A percentile compares a stretch with the other conserved stretches of the same genome.
Conservation (phyloP, 768 basidiomycete genomes). For the Trametes coccinea region DNA sequence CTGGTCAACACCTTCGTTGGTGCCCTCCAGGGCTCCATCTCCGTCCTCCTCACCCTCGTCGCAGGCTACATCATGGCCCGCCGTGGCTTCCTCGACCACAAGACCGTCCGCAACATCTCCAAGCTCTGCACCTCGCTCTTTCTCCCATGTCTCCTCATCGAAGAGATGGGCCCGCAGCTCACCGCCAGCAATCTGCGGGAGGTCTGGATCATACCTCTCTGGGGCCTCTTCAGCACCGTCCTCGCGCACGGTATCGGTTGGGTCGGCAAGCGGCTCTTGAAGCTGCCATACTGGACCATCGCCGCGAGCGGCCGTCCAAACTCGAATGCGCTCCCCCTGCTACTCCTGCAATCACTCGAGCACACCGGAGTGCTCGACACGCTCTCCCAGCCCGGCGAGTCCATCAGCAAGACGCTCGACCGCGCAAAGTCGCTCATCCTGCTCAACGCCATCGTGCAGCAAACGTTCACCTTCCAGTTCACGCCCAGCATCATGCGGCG, state of each 20-base stretch:
- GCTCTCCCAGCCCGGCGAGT: slow-evolving; percentile 23
- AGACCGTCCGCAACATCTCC: slow-evolving; percentile 28
- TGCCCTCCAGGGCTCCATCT: slow-evolving; percentile 32
- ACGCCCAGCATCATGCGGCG: slow-evolving; percentile 26
- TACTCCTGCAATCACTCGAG: slow-evolving; percentile 30
- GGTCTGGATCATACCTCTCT: slow-evolving; percentile 32
- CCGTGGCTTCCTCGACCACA: slow-evolving; percentile 23
- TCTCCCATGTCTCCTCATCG: slow-evolving; percentile 34
- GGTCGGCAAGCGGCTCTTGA: slow-evolving; percentile 23
- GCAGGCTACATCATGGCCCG: slow-evolving; percentile 30
- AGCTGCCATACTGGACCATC: slow-evolving; percentile 32
- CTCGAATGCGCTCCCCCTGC: slow-evolving; percentile 32
- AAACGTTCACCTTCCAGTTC: slow-evolving; percentile 32
- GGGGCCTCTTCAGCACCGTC: slow-evolving; percentile 30
- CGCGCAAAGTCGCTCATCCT: slow-evolving; percentile 33
- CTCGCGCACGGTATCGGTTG: slow-evolving; percentile 31
- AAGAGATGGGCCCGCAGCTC: slow-evolving; percentile 33
- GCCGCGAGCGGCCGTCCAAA: slow-evolving; percentile 33
- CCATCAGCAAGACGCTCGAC: slow-evolving; percentile 17
- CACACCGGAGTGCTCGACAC: slow-evolving; percentile 28
- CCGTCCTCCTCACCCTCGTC: slow-evolving; percentile 32
- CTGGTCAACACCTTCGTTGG: slow-evolving; percentile 27
- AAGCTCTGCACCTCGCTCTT: slow-evolving; percentile 31
- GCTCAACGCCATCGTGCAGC: slow-evolving; percentile 34
- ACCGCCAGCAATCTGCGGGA: slow-evolving; percentile 23